These are phyloP conservation scores for Fusarium sp. DNA, from an alignment of 2,329 filamentous ascomycete genomes.

Conservation along the genomic window DNA sequence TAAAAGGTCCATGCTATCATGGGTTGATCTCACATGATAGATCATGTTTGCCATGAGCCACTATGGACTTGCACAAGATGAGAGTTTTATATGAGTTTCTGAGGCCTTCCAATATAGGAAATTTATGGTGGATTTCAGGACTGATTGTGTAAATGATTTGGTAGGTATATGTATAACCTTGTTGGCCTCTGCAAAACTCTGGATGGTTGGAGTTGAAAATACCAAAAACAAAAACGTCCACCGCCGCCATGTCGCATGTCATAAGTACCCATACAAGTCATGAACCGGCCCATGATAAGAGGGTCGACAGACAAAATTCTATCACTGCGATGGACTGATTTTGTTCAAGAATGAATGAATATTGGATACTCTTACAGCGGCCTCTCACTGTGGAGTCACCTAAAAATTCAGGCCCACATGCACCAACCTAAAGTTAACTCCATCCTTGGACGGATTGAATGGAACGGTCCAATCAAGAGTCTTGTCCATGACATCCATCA, in stretches of 20 bases:
- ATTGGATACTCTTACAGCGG: not conserved
- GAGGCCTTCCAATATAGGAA: not conserved
- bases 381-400: constrained; percentile 2
- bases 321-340: constrained; percentile 13
- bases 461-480: constrained; percentile 13
- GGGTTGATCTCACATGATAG: constrained; percentile 45
- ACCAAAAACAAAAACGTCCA: not conserved
- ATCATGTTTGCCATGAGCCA: constrained; percentile 34
- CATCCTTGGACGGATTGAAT: constrained; percentile 5
- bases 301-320: not conserved
- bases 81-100: not conserved
- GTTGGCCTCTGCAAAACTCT: not conserved
- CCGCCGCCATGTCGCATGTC: not conserved
- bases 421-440: constrained; percentile 11
- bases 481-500: constrained; percentile 9
- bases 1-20: constrained; percentile 5
- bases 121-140: not conserved
- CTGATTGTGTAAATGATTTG: no score
- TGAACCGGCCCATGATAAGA: not conserved
- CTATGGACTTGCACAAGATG: constrained; percentile 22
- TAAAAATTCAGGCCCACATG: constrained; percentile 10
- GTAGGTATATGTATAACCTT: not conserved
- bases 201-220: not conserved
- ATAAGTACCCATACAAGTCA: not conserved
- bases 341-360: constrained; percentile 4